Conservation (phyloP, 805 yeast species). For the Cephaloascus fragrans region DNA sequence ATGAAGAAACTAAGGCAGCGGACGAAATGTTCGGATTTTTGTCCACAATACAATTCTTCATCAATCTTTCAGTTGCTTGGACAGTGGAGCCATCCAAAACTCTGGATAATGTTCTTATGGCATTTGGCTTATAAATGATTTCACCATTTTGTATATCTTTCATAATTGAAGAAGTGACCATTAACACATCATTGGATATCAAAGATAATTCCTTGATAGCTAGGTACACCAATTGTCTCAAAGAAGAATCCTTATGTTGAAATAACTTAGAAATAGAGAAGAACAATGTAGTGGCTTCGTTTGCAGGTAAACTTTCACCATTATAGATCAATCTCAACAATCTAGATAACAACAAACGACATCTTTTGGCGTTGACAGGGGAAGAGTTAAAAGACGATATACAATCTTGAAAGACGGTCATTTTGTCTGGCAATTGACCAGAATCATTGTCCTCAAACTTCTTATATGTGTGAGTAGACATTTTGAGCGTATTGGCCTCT, state of each 20-base stretch:
- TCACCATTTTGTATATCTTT: slow-evolving; percentile 93
- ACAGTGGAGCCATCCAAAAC: slow-evolving; percentile 88
- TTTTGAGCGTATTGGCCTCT: slow-evolving; percentile 12
- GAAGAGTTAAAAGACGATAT: slow-evolving; percentile 85
- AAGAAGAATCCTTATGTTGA: slow-evolving; percentile 79
- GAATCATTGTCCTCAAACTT: slow-evolving; percentile 71
- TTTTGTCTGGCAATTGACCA: slow-evolving; percentile 75
- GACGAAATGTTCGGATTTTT: slow-evolving; percentile 79
- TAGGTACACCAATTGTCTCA: slow-evolving; percentile 89
- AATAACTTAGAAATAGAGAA: slow-evolving; percentile 91
- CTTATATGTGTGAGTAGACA: slow-evolving; percentile 82
- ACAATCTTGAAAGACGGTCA: slow-evolving; percentile 96
- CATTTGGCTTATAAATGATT: slow-evolving; percentile 81
- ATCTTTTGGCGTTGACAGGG: slow-evolving; percentile 80
- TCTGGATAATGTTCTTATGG: slow-evolving; percentile 83
- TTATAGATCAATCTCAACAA: slow-evolving; percentile 71
- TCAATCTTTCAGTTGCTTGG: slow-evolving; percentile 83
- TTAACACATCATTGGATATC: slow-evolving; percentile 82
- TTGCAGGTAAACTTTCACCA: slow-evolving; percentile 81
- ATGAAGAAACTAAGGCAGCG: slow-evolving; percentile 90
- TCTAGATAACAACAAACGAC: slow-evolving; percentile 75
- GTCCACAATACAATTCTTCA: slow-evolving; percentile 90
- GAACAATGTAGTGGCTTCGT: slow-evolving; percentile 86
- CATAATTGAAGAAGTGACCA: slow-evolving; percentile 98
- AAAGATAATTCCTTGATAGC: slow-evolving; percentile 87